Base-by-base conservation (phyloP, 495 filamentous ascomycete species). In the Talaromyces proteolyticus region DNA sequence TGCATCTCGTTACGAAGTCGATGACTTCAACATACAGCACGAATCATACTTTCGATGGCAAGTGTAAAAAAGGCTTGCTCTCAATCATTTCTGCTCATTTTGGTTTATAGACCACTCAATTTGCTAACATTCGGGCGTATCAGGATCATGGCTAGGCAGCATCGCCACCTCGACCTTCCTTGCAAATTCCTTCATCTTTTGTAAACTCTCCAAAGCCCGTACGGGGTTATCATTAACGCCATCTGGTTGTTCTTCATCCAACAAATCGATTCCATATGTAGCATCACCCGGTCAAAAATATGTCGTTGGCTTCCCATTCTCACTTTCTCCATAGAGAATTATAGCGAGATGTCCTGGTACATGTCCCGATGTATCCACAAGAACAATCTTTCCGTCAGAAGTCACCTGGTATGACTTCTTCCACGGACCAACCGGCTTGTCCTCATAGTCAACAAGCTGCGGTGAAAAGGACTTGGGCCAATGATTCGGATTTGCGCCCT, bases 281-380 rank as follows among this genome's bases (percentile, higher is more conserved):
- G 64, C 60, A 49, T 65, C 62, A 0, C 64, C 64, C 11, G 60
- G 52, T 18, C 65, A 43, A 24, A 68, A 57, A 44, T 61, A 68
- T 11, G 54, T 64, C 20, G 41, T 37, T 7, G 22, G 18, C 18
- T 11, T 37, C 20, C 19, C 43, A 22, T 36, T 51, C 1, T 52
- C 44, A 12, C 6, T 12, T 0, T 57, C 46, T 0, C 47, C 52
- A 46, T 56, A 61, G 0, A 68, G 51, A 12, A 68, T 47, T 26
- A 68, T 11, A 10, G 48, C 49, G 2, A 63, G 34, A 51, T 68
- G 64, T 3, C 62, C 62, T 3, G 60, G 57, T 8, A 64, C 60
- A 56, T 68, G 64, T 6, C 64, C 64, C 0, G 64, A 57, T 8
- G 64, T 68, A 42, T 68, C 58, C 19, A 68, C 57, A 0, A 54